Conservation (phyloP, 2,329 filamentous ascomycete genomes). For the Colletotrichum truncatum region DNA sequence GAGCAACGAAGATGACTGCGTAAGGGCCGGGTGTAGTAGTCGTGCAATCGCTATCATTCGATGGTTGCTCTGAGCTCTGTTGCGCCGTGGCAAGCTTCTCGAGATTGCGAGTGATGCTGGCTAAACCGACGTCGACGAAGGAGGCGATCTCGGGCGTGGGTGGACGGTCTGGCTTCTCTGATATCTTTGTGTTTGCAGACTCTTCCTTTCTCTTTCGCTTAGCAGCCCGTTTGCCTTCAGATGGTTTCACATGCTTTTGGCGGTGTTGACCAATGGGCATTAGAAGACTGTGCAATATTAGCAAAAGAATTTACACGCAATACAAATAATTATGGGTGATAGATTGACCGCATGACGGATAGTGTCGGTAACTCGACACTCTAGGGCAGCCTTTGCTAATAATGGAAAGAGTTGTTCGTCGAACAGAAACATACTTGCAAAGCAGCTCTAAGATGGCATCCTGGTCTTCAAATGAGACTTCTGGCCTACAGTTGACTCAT, state of each 20-base stretch:
- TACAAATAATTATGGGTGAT: background rate
- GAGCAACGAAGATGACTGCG: slow-evolving; percentile 65
- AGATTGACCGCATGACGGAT: too few species aligned
- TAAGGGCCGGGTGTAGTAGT: slow-evolving; percentile 42
- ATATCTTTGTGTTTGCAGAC: slow-evolving; percentile 32
- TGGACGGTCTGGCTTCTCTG: slow-evolving; percentile 41
- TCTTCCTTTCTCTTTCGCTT: slow-evolving; percentile 58
- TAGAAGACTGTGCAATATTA: slow-evolving; percentile 59
- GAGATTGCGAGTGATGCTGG: slow-evolving; percentile 69
- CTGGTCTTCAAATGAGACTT: slow-evolving; percentile 65
- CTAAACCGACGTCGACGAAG: slow-evolving; percentile 71
- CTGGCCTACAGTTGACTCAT: slow-evolving; percentile 68
- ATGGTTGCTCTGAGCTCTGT: slow-evolving; percentile 45
- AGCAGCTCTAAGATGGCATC: slow-evolving; percentile 73
- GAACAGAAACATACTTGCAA: slow-evolving; percentile 61
- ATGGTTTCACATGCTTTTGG: slow-evolving; percentile 59
- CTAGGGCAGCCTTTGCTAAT: too few species aligned
- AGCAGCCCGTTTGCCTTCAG: slow-evolving; percentile 68
- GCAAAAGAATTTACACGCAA: background rate
- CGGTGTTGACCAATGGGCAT: slow-evolving; percentile 72
- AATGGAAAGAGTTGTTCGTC: too few species aligned
- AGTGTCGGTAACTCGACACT: too few species aligned
- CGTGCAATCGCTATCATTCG: slow-evolving; percentile 26
- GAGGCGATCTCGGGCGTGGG: slow-evolving; percentile 60
- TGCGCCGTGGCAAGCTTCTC: slow-evolving; percentile 10